Base-by-base conservation (phyloP, 768 basidiomycete genomes). In the Pleurotus citrinopileatus region DNA sequence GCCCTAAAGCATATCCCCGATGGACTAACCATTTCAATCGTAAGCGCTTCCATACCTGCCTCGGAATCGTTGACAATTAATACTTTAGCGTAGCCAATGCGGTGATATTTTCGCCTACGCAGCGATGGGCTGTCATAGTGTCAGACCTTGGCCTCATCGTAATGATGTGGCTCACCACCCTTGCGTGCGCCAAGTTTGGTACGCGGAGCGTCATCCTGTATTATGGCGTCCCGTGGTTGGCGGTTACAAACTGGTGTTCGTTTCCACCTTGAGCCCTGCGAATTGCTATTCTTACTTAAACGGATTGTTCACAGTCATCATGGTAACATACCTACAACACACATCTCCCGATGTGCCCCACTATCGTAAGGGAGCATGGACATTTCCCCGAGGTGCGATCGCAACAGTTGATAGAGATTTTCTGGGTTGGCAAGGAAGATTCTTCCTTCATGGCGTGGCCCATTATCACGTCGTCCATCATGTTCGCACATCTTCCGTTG, bases 391-490 rank as follows among this genome's bases (percentile, higher is more conserved):
- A 12, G 84, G 84, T 1, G 84, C 83, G 22, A 79, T 80, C 26
- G 77, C 81, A 2, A 84, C 84, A 1, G 74, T 84, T 22, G 83
- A 86, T 63, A 69, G 82, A 28, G 59, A 73, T 55, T 76, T 84
- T 64, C 69, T 86, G 12, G 83, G 83, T 9, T 83, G 81, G 81
- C 78, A 81, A 63, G 84, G 84, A 2, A 74, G 79, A 19, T 84
- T 84, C 71, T 84, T 84, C 72, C 68, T 86, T n/a, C 83, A 84
- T 60, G 79, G 82, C 59, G 80, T 85, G 13, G 79, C 81, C 2
- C 83, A 84, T 60, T 83, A 71, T 61, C 84, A 86, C 63, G 82
- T 84, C 54, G 69, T 83, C 38, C 83, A 85, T 60, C 83, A 85
- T 61, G 79, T 77, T 62, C 52, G 75, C 67, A 25, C 26, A 25